phyloP scores from a whole-genome alignment of 345 rosid genomes.

The Eucalyptus pumila region DNA sequence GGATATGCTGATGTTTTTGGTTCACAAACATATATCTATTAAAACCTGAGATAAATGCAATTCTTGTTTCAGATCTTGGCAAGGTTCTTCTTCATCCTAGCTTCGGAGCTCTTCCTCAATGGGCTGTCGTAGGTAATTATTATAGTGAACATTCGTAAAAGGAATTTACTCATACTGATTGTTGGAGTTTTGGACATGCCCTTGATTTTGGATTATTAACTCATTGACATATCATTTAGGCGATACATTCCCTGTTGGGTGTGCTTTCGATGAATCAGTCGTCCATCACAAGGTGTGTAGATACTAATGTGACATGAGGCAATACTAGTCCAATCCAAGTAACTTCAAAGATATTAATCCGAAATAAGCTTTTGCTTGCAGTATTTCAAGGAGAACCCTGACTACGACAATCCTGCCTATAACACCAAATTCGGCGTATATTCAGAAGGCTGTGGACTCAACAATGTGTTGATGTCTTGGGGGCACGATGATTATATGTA shows the following conservation, averaged over 20 bases:
- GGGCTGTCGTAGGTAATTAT: constrained; percentile 82
- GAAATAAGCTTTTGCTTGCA: neutral
- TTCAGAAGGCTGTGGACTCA: constrained; percentile 41
- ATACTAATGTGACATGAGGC: neutral
- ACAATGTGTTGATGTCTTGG: constrained; percentile 55
- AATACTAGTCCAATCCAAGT: no score
- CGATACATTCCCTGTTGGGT: constrained; percentile 74
- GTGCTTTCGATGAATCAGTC: constrained; percentile 63
- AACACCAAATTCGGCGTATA: constrained; percentile 43
- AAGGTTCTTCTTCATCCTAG: constrained; percentile 63
- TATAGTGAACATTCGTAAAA: neutral
- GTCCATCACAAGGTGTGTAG: constrained; percentile 32
- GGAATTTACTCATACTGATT: neutral
- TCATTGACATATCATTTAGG: constrained; percentile 15
- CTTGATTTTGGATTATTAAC: neutral
- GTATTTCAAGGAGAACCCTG: constrained; percentile 55
- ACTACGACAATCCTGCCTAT: constrained; percentile 26
- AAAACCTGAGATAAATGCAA: neutral
- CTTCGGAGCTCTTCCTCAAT: constrained; percentile 83
- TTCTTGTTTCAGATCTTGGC: constrained; percentile 49
- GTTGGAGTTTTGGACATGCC: neutral
- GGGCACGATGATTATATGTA: constrained; percentile 76
- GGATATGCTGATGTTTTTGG: neutral
- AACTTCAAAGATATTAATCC: neutral
- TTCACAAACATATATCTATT: neutral